Base-by-base conservation (phyloP, 23 red algal genomes). In the Gracilaria gracilis region DNA sequence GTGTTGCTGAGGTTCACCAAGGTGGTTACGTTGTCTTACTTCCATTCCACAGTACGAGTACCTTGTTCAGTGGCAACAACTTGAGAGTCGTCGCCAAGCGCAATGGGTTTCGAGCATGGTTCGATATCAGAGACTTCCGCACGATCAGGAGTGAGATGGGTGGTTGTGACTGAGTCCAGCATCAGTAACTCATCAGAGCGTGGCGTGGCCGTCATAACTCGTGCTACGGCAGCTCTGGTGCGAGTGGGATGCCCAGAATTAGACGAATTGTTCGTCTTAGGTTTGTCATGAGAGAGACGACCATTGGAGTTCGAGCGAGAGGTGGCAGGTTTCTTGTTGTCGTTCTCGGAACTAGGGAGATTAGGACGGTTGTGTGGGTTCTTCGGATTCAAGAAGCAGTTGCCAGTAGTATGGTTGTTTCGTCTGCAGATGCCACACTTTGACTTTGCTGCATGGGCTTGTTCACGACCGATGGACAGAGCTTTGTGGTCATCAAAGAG, bases 61-160 rank as follows among this genome's bases (percentile, higher is more conserved):
- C 84, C 84, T 29, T 28, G 37, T 24, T 88, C 57, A 46, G 84
- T 76, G 23, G 37, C 65, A 21, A 28, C 44, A 38, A 54, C 75
- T 55, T 88, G 24, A 4, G 84, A 88, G 84, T 88, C 39, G 29
- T 88, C 65, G 19, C 84, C 84, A 13, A 88, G 66, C 8, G 84
- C 34, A 29, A 88, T 88, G 9, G 61, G 61, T 21, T 75, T 49
- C 23, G 27, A 27, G 38, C 84, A 88, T 75, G 9, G 21, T 9
- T 46, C 29, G 31, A n/a, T 77, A 23, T 53, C 7, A 12, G 72
- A 53, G 9, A 77, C 9, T 9, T 77, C 24, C 39, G 9, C 34
- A 13, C 24, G n/a, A 44, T n/a, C 27, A 25, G 48, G 34, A 11
- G 72, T 77, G 9, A 40, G 57, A 19, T 88, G 67, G 16, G 67